phyloP scores from a whole-genome alignment of 2,329 filamentous ascomycete genomes.

The Talaromyces sp. region DNA sequence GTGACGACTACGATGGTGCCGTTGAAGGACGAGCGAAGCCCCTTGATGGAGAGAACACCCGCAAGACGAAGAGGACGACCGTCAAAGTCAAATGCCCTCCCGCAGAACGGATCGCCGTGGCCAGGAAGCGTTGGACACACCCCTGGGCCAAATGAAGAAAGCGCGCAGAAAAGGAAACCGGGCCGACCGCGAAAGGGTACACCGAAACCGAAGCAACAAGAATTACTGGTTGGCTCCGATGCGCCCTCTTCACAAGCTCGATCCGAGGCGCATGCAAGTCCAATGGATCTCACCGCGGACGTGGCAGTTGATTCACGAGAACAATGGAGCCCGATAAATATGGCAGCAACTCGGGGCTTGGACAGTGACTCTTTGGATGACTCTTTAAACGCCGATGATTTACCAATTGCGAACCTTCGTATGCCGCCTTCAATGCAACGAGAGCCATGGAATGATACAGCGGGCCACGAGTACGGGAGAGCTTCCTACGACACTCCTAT shows the following conservation, averaged over 20 bases:
- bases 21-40: conserved; percentile 40
- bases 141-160: conserved; percentile 28
- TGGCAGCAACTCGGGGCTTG: conserved; percentile 14
- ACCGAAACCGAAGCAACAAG: conserved; percentile 18
- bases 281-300: conserved; percentile 33
- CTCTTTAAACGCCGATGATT: conserved; percentile 26
- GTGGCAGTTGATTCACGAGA: conserved; percentile 22
- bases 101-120: conserved; percentile 39
- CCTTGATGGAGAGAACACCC: conserved; percentile 38
- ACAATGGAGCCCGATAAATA: conserved; percentile 21
- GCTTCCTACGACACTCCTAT: conserved; percentile 34
- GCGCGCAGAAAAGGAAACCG: conserved; percentile 37
- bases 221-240: conserved; percentile 21
- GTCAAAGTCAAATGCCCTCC: conserved; percentile 42
- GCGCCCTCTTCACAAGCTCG: conserved; percentile 16
- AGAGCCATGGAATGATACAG: conserved; percentile 13
- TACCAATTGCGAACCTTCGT: conserved; percentile 26
- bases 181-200: conserved; percentile 44
- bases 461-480: conserved; percentile 24
- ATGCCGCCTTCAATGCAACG: conserved; percentile 16
- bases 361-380: conserved; percentile 27
- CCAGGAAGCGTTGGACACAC: conserved; percentile 33
- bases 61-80: conserved; percentile 47
- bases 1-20: conserved; percentile 47
- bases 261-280: conserved; percentile 17